Base-by-base conservation (phyloP, 164 flowering plant genomes). In the Annona squamosa region DNA sequence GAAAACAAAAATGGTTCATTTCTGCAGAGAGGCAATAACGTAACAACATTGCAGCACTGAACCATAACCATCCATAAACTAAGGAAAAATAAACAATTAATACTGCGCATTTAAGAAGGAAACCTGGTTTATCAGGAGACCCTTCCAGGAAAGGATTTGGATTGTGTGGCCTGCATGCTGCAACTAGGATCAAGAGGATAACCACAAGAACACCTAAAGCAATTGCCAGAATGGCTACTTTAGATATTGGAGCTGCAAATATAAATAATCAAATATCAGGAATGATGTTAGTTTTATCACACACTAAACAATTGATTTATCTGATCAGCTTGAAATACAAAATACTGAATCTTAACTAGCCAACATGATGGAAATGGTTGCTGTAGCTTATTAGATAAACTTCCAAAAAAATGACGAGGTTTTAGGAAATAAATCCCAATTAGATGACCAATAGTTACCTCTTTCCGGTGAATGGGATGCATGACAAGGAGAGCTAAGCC, bases 161-260 rank as follows among this genome's bases (percentile, higher is more conserved):
- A 46, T 80, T 81, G 76, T 88, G 85, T 0, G 94, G 97, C 3
- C 94, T 81, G 77, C 89, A 91, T 62, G 85, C 97, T 12, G 97
- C 92, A 44, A 83, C 87, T 19, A 95, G 77, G 75, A 95, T 91
- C 91, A 93, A 85, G 75, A 95, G 93, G 79, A 93, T 90, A 77
- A 93, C 79, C 63, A 86, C 91, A 69, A 91, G 88, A 42, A 88
- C 90, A 46, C 97, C 97, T 71, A 95, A 79, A 59, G 98, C 89
- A 72, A 95, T 93, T 19, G 98, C 99, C 18, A 93, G 78, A 56
- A 95, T 93, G 6, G 97, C 97, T 63, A 93, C 94, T 85, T 90
- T 95, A 59, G 98, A 88, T n/a, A 93, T 83, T n/a, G 89, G 56
- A 44, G 83, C 99, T 93, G 96, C 86, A 88, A 44, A 74, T 5